These are phyloP conservation scores for Favolaschia claudopus DNA, from an alignment of 768 basidiomycete species.

Conservation along the genomic window DNA sequence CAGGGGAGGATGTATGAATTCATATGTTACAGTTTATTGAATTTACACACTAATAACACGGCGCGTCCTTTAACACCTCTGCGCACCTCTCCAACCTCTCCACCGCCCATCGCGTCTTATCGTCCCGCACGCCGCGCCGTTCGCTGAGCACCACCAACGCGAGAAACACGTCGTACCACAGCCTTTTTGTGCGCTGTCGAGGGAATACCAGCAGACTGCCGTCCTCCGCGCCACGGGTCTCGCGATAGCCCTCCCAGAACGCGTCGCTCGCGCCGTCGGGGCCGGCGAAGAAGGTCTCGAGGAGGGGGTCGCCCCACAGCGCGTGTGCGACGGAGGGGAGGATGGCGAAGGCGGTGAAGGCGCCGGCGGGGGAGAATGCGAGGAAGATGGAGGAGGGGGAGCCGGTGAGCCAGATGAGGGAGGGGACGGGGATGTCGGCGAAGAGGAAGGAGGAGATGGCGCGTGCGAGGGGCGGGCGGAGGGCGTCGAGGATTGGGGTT, in stretches of 20 bases:
- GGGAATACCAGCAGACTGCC: conserved; percentile 57
- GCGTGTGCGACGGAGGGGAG: conserved; percentile 61
- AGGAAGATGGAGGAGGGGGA: conserved; percentile 66
- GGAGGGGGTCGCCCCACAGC: conserved; percentile 79
- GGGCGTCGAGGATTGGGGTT: conserved; percentile 30
- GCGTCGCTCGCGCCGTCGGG: conserved; percentile 59
- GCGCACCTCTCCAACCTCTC: conserved; percentile 48
- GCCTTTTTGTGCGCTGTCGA: conserved; percentile 76
- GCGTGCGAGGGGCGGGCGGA: conserved; percentile 63
- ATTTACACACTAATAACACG: conserved; percentile 47
- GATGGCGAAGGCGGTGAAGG: conserved; percentile 49
- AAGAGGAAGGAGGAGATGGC: conserved; percentile 81
- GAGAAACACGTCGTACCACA: conserved; percentile 79
- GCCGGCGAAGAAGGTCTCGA: conserved; percentile 69
- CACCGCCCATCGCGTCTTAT: conserved; percentile 49
- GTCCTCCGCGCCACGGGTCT: conserved; percentile 50
- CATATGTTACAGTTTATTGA: neutral
- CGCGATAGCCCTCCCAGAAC: conserved; percentile 67
- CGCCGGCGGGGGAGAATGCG: conserved; percentile 32
- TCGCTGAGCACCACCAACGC: conserved; percentile 61
- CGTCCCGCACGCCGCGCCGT: conserved; percentile 29
- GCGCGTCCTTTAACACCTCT: conserved; percentile 56
- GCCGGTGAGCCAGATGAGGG: conserved; percentile 69
- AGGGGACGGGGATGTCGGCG: conserved; percentile 78
- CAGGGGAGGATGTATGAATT: neutral